A percentile compares a stretch with the other conserved stretches of the same genome.
These are phyloP conservation scores for Boletus sp. DNA, from an alignment of 1,284 basidiomycete species.

Conservation along the genomic window DNA sequence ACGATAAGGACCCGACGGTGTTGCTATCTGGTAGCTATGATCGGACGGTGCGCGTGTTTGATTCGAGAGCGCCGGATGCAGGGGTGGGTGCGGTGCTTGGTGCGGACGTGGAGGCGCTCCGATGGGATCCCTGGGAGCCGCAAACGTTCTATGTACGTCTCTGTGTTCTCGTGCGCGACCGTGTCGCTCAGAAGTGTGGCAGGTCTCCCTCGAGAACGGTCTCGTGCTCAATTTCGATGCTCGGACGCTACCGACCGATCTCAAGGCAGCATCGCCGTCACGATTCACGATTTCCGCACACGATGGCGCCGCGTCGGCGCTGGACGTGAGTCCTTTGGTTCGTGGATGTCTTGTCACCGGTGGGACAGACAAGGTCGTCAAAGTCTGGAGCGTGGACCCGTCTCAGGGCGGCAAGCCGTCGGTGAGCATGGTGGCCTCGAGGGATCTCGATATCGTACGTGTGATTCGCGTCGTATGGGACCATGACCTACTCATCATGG, in stretches of 20 bases:
- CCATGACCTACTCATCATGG: too few relatives aligned
- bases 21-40: slow-evolving; percentile 94
- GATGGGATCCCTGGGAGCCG: slow-evolving; percentile 96
- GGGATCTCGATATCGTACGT: slow-evolving; percentile 93
- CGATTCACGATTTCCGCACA: slow-evolving; percentile 95
- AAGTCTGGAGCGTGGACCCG: slow-evolving; percentile 92
- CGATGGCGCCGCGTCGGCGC: slow-evolving; percentile 88
- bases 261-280: slow-evolving; percentile 62
- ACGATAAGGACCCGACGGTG: slow-evolving; percentile 83
- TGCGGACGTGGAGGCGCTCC: slow-evolving; percentile 90
- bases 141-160: slow-evolving; percentile 83
- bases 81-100: slow-evolving; percentile 82
- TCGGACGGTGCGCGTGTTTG: slow-evolving; percentile 91
- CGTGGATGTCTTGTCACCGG: slow-evolving; percentile 92
- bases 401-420: slow-evolving; percentile 67
- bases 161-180: not conserved
- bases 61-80: slow-evolving; percentile 81
- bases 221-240: slow-evolving; percentile 92
- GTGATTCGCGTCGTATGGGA: not conserved
- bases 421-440: slow-evolving; percentile 86
- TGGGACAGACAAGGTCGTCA: slow-evolving; percentile 92
- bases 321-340: slow-evolving; percentile 93
- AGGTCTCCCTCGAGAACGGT: slow-evolving; percentile 94
- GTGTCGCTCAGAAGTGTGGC: slow-evolving; percentile 7
- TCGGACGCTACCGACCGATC: slow-evolving; percentile 73